Base-by-base conservation (phyloP, 2,329 filamentous ascomycete species). In the Epichloe elymi region DNA sequence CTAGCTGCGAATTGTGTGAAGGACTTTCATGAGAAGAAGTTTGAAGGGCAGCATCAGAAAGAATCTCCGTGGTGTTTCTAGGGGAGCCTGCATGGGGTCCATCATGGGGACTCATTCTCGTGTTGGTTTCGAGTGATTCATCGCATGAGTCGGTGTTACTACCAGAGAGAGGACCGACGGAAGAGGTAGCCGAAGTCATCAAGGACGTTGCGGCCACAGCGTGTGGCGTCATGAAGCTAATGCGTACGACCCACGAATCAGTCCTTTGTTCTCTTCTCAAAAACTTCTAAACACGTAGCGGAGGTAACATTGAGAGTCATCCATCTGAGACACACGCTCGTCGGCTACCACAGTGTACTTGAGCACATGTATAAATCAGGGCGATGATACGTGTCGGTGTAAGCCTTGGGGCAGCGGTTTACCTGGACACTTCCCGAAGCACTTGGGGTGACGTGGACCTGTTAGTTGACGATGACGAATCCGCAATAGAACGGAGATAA, bases 1-100 rank as follows among this genome's bases (percentile, higher is more conserved):
- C 38, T 14, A 8, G 30, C 4, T 38, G 15, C 43, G n/a, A 26
- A 19, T 6, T 11, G 17, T 43, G 20, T 26, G 44, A 20, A 33
- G 35, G 26, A 43, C 38, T 38, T 20, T 48, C 17, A 45, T 43
- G 46, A 39, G 41, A 37, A 26, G 51, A 41, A 23, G 36, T 44
- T 51, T 53, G 48, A 20, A 50, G 49, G 33, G 52, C 51, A 37
- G 51, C 54, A 23, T 53, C 45, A 20, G 50, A 55, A 14, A 58
- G 30, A 17, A 44, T 50, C 51, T 63, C 59, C 4, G 46, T 55
- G 37, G 46, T 55, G 26, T 56, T 49, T 51, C 53, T 43, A 5
- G 54, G 17, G n/a, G 30, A 23, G 8, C 53, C 40, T 30, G 43
- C 23, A 6, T 41, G 15, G 33, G 37, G 15, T 19, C 8, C 49